Evolutionary conservation across 2,329 filamentous ascomycete species (phyloP).

Genomic region (Mycogone perniciosa): DNA sequence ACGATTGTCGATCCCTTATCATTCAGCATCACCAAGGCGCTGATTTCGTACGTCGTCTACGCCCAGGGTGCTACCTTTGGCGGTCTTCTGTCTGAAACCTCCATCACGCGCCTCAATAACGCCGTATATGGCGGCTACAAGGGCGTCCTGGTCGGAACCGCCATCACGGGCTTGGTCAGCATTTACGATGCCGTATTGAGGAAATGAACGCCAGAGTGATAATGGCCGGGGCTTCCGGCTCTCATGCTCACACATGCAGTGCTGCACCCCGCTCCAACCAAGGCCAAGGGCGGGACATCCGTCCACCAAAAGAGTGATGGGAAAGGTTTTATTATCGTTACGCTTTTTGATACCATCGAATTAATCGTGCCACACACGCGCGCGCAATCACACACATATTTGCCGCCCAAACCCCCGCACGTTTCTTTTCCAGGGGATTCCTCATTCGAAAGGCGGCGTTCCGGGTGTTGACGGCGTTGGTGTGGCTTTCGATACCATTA

Average conservation of each 20-base stretch:
- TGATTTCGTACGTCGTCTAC: conserved; percentile 77
- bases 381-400: neutral
- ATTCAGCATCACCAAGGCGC: conserved; percentile 82
- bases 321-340: neutral
- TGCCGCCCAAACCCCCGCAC: neutral
- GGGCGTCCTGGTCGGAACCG: conserved; percentile 61
- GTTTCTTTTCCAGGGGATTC: neutral
- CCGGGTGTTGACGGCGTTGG: conserved; percentile 25
- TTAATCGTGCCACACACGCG: neutral
- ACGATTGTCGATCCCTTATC: conserved; percentile 75
- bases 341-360: neutral
- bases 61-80: conserved; percentile 57
- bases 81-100: conserved; percentile 53
- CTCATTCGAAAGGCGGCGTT: conserved; percentile 21
- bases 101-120: conserved; percentile 56
- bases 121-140: conserved; percentile 67
- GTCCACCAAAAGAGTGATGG: too few species aligned
- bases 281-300: too few species aligned
- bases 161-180: conserved; percentile 61
- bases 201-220: conserved; percentile 42
- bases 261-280: too few species aligned
- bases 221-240: neutral
- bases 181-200: conserved; percentile 73
- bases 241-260: neutral
- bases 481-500: conserved; percentile 26